Conservation (phyloP, 495 filamentous ascomycete genomes). For the Tuber microsphaerosporum region DNA sequence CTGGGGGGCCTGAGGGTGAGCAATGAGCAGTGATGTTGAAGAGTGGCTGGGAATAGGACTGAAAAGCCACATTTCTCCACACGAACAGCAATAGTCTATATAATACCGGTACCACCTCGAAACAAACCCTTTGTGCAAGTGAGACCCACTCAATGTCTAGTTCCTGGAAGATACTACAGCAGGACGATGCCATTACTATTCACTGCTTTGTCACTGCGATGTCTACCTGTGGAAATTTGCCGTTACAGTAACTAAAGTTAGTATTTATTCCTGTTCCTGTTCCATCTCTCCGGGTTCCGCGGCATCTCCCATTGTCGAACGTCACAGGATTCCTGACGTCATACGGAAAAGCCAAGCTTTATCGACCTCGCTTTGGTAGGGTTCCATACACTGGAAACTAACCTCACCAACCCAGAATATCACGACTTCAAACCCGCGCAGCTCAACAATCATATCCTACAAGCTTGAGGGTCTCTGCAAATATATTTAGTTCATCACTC, state of each 20-base stretch:
- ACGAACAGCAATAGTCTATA: background rate
- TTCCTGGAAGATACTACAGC: background rate
- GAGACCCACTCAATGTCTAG: background rate
- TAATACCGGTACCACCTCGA: background rate
- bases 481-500: too few relatives aligned
- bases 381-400: too few relatives aligned
- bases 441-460: too few relatives aligned
- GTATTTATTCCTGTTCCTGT: background rate
- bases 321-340: constrained; percentile 21
- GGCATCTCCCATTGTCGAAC: background rate
- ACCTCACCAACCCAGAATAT: too few relatives aligned
- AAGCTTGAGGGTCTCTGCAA: too few relatives aligned
- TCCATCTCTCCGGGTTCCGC: background rate
- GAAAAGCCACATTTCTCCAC: background rate
- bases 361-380: constrained; percentile 9
- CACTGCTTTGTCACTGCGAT: background rate
- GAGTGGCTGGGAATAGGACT: background rate
- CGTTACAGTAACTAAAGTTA: background rate
- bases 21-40: background rate
- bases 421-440: too few relatives aligned
- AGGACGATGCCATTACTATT: background rate
- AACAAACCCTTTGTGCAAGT: background rate
- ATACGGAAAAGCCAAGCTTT: constrained; percentile 17
- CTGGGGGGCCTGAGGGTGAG: background rate
- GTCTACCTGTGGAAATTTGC: background rate